Evolutionary conservation across 305 asterid species (phyloP), one percentile per base, ranked within the genome.

Genomic region (Solanum aculeatissimum): DNA sequence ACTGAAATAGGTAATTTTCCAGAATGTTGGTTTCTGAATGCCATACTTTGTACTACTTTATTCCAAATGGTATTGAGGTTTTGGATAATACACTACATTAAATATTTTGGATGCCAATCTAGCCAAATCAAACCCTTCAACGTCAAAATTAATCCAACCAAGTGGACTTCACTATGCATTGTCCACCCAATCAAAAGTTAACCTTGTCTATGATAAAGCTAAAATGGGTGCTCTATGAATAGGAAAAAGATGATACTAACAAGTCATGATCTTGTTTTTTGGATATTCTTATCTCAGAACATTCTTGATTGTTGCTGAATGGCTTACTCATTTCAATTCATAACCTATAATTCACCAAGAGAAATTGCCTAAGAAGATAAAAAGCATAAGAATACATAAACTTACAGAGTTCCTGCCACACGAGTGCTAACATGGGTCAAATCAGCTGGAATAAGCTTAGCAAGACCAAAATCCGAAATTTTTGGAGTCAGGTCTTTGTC

Each of bases 381-480:
- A 60, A 82, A 84, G 60, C 68, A 80, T 66, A 42, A 83, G 42
- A 75, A 47, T 72, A 35, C 6, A 47, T 29, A 32, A 78, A 91
- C 98, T 93, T 83, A 95, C 98, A 86, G 60, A n/a, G 98, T 95
- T 83, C 98, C 98, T 8, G 98, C 98, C 83, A 95, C 94, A 2
- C 97, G 95, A 6, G 98, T 95, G 93, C 96, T 95, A 81, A 95
- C 83, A 90, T 95, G 98, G 84, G 98, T 94, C 42, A 89, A 78
- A 47, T 92, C 85, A 75, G 89, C 71, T 1, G 98, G 98, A 49
- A 94, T 92, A 80, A 95, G 94, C 90, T 95, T 95, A 1, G 98
- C 98, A 84, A 95, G 92, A 86, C 98, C 98, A 85, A 95, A 95
- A 89, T 95, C 98, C 3, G 98, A 91, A 83, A 95, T 95, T 89